Conservation (phyloP, 306 rosid genomes). For the Betula pendula region DNA sequence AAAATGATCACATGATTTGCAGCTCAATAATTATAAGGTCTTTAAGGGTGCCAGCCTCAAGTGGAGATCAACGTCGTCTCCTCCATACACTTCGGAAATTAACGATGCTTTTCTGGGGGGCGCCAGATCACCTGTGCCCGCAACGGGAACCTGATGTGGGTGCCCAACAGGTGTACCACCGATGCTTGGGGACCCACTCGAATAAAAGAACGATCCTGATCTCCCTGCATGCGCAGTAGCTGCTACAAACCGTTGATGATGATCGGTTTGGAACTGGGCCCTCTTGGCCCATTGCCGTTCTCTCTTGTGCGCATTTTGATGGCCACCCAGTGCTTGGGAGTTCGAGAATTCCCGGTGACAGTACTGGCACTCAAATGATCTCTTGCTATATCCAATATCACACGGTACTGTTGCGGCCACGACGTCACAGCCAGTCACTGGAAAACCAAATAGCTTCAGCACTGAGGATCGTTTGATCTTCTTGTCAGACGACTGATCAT, state of each 20-base stretch:
- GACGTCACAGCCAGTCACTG: constrained; percentile 1
- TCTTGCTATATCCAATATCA: not conserved
- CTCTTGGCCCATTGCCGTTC: constrained; percentile 32
- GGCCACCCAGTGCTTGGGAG: constrained; percentile 47
- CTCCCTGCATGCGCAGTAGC: not conserved
- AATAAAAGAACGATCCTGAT: not conserved
- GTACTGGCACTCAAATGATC: constrained; percentile 30
- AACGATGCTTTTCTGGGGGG: not conserved
- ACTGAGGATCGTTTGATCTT: constrained; percentile 9
- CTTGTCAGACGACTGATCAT: not conserved
- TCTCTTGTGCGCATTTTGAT: constrained; percentile 41
- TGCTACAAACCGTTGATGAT: not conserved
- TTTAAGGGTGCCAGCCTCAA: constrained; percentile 31
- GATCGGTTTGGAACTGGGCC: constrained; percentile 9
- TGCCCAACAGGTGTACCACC: not conserved
- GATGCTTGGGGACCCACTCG: not conserved
- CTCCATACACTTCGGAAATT: not conserved
- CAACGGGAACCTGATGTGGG: not conserved
- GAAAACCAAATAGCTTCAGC: constrained; percentile 21
- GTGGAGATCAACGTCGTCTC: constrained; percentile 29
- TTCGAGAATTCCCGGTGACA: constrained; percentile 31
- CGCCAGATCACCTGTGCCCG: not conserved
- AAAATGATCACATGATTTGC: no score
- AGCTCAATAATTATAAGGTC: no score
- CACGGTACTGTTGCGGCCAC: not conserved